Conservation (phyloP, 306 rosid genomes). For the Lathyrus sativus region DNA sequence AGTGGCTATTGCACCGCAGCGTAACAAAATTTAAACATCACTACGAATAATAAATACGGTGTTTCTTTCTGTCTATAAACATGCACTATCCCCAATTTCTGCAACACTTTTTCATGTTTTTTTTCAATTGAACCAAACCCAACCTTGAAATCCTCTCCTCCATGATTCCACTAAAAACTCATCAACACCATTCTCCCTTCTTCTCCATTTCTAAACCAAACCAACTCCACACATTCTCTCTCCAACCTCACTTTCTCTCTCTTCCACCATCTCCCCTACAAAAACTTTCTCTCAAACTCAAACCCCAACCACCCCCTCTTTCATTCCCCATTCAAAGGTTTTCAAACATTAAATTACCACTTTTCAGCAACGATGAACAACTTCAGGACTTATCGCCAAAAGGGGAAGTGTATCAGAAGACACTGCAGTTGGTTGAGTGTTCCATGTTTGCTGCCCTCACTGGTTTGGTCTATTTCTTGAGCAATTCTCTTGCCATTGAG, state of each 20-base stretch:
- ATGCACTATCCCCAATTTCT: too few relatives aligned
- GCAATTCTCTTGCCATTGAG: conserved; percentile 92
- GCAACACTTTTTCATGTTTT: background rate
- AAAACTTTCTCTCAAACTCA: background rate
- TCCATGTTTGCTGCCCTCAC: conserved; percentile 97
- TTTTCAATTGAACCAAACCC: background rate
- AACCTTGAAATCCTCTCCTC: background rate
- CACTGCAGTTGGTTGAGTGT: conserved; percentile 92
- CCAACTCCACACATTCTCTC: background rate
- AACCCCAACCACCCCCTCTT: background rate
- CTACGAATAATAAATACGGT: too few relatives aligned
- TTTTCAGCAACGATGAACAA: conserved; percentile 42
- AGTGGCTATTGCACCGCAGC: too few relatives aligned
- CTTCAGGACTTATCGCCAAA: conserved; percentile 67
- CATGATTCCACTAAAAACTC: conserved; percentile 11
- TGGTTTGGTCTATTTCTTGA: conserved; percentile 91
- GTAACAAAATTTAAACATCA: too few relatives aligned
- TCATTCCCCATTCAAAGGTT: conserved; percentile 47
- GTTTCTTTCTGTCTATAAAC: too few relatives aligned
- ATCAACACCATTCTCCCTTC: background rate
- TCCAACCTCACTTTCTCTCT: conserved; percentile 6
- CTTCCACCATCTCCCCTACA: conserved; percentile 2
- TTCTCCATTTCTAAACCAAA: conserved; percentile 4
- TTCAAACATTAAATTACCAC: conserved; percentile 37
- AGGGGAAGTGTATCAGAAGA: conserved; percentile 69